A percentile compares a stretch with the other conserved stretches of the same genome.
phyloP scores from a whole-genome alignment of 2,329 filamentous ascomycete species.

The Thielaviopsis cerberus region DNA sequence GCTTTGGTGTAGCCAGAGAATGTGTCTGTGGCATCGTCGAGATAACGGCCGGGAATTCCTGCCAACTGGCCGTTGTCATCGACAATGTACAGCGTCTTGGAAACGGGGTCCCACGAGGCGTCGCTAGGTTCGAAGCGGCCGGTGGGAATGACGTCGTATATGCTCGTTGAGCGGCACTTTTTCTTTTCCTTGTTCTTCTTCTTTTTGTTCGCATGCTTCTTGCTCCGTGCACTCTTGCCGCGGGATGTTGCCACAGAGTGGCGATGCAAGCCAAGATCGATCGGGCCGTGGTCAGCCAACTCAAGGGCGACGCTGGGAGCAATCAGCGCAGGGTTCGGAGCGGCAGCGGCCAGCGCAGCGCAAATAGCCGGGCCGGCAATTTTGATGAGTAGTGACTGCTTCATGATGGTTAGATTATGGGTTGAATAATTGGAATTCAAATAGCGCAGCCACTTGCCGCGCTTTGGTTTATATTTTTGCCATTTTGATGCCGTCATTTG shows the following conservation, averaged over 20 bases:
- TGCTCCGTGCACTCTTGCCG: neutral
- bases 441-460: neutral
- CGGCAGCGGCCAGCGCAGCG: neutral
- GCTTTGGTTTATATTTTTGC: neutral
- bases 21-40: neutral
- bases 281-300: neutral
- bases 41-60: neutral
- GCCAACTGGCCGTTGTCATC: neutral
- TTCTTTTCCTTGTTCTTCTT: neutral
- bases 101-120: neutral
- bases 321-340: neutral
- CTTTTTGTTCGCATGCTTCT: neutral
- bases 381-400: neutral
- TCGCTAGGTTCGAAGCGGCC: neutral
- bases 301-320: neutral
- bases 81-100: neutral
- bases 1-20: neutral
- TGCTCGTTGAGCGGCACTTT: neutral
- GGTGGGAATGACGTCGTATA: neutral
- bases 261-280: neutral
- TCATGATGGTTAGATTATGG: neutral
- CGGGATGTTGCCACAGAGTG: neutral
- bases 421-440: neutral
- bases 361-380: neutral
- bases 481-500: neutral